Percentiles rank a stretch among this genome's conserved stretches.
These are phyloP conservation scores for Diplocarpon rosae DNA, from an alignment of 2,329 filamentous ascomycete genomes.

Conservation along the genomic window DNA sequence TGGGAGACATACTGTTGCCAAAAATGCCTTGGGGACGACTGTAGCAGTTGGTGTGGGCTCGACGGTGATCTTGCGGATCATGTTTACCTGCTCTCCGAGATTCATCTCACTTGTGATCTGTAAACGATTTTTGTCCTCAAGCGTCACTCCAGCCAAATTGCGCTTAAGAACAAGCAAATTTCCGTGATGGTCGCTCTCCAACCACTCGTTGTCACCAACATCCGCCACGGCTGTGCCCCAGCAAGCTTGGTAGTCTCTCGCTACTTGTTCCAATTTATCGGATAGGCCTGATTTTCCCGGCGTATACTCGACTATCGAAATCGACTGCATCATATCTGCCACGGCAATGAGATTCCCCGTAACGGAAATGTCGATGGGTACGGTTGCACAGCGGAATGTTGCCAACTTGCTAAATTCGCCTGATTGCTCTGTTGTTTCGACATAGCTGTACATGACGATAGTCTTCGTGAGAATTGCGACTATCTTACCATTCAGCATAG, in stretches of 20 bases:
- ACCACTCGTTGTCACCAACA: slow-evolving; percentile 62
- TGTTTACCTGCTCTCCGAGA: slow-evolving; percentile 88
- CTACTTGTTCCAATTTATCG: slow-evolving; percentile 59
- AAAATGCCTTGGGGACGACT: slow-evolving; percentile 72
- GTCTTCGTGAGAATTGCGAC: slow-evolving; percentile 87
- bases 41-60: slow-evolving; percentile 51
- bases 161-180: slow-evolving; percentile 74
- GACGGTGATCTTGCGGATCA: slow-evolving; percentile 65
- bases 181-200: slow-evolving; percentile 77
- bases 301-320: slow-evolving; percentile 65
- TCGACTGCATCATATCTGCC: slow-evolving; percentile 87
- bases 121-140: slow-evolving; percentile 60
- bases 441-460: slow-evolving; percentile 48
- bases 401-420: slow-evolving; percentile 59
- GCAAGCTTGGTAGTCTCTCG: slow-evolving; percentile 67
- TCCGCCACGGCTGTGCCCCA: slow-evolving; percentile 75
- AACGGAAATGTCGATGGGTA: slow-evolving; percentile 71
- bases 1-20: slow-evolving; percentile 62
- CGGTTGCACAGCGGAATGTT: slow-evolving; percentile 70
- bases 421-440: slow-evolving; percentile 42
- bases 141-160: slow-evolving; percentile 61
- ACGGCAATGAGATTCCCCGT: slow-evolving; percentile 68
- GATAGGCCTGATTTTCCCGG: slow-evolving; percentile 44
- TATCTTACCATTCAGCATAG: slow-evolving; percentile 63
- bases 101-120: slow-evolving; percentile 71